These are phyloP conservation scores for Sutorius eximius DNA, from an alignment of 1,284 basidiomycete genomes.

Conservation along the genomic window DNA sequence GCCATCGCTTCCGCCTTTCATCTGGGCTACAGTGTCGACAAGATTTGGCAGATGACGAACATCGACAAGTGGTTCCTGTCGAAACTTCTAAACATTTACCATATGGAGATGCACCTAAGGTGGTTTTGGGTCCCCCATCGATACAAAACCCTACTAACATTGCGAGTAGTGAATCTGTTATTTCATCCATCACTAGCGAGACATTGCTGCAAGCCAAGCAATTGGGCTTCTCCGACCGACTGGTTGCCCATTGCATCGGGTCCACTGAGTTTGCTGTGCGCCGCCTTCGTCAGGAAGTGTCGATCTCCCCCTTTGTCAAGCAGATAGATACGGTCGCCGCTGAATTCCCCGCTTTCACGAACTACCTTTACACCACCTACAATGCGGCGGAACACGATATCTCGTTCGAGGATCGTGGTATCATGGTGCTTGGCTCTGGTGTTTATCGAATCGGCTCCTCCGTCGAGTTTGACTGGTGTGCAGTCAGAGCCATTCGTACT, in stretches of 20 bases:
- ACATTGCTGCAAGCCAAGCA: conserved; percentile 88
- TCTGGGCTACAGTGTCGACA: conserved; percentile 90
- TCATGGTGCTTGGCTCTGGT: conserved; percentile 97
- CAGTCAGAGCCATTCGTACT: conserved; percentile 94
- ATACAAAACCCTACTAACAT: conserved; percentile 3
- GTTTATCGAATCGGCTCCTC: conserved; percentile 99
- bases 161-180: conserved; percentile 57
- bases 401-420: conserved; percentile 85
- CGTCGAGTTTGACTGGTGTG: conserved; percentile 99
- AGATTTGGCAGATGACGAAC: conserved; percentile 95
- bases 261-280: conserved; percentile 91
- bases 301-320: conserved; percentile 91
- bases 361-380: conserved; percentile 98
- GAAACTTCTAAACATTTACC: conserved; percentile 80
- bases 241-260: conserved; percentile 78
- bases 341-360: conserved; percentile 98
- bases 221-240: conserved; percentile 93
- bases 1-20: conserved; percentile 89
- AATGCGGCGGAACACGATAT: conserved; percentile 94
- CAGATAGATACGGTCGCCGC: conserved; percentile 99
- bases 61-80: conserved; percentile 99
- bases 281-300: conserved; percentile 79
- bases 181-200: conserved; percentile 65
- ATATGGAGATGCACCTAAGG: conserved; percentile 77
- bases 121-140: conserved; percentile 39